Base-by-base conservation (phyloP, 345 rosid species). In the Cardamine chenopodiifolia region DNA sequence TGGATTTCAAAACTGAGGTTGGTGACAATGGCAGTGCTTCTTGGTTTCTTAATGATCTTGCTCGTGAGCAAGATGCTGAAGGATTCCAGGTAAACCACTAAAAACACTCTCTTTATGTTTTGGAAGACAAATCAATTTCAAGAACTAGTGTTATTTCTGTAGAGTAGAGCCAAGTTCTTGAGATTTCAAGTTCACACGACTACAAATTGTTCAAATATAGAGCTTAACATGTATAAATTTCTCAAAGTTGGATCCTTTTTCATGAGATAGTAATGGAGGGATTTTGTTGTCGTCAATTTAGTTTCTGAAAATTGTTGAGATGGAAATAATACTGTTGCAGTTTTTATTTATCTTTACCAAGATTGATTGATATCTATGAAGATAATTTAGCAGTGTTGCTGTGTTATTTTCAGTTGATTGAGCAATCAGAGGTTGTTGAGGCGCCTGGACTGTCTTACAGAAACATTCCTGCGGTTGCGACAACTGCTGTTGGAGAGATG, bases 401-500 rank as follows among this genome's bases (percentile, higher is more conserved):
- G n/a, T 17, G 61, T 15, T 40, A 44, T 32, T 29, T 58, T 62
- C 85, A 93, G 97, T 57, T 87, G 72, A 75, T 88, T 59, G 96
- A 91, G 83, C 88, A 87, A 74, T 87, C 93, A 64, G 80, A 80
- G 37, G 88, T 78, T 58, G 20, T 80, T 6, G 95, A 88, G 79
- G 82, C 62, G 37, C 86, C 89, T 54, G 85, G 85, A 29, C 78
- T 88, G 67, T 42, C 56, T 50, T 86, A 70, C 70, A 78, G 86
- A 77, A 79, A 81, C 69, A 59, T 71, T 31, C 85, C 91, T 7
- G 80, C 86, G 25, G 48, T 78, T 40, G 63, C 76, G 6, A 82
- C 91, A 28, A 89, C 95, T 25, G 89, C 97, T 53, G 67, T 86
- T 77, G 96, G 93, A 62, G 88, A 89, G 71, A 89, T 91, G 98